These are phyloP conservation scores for Drosera spatulata DNA, from an alignment of 179 eudicot species.

Conservation along the genomic window DNA sequence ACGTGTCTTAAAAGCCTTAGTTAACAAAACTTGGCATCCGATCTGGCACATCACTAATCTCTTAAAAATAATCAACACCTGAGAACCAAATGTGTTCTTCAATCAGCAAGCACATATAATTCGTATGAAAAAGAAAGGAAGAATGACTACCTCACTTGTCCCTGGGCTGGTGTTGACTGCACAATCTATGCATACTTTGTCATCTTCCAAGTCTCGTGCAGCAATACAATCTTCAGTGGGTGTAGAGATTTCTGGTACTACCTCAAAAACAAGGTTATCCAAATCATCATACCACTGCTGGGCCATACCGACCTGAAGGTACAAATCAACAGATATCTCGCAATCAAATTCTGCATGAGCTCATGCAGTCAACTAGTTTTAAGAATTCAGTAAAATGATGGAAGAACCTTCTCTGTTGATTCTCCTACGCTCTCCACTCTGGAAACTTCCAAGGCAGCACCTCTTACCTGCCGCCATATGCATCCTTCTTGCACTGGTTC, in stretches of 20 bases:
- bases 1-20: too few species aligned
- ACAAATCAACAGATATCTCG: neutral
- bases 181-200: conserved; percentile 49
- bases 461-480: conserved; percentile 89
- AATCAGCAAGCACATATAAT: neutral
- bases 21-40: neutral
- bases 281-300: conserved; percentile 95
- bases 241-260: conserved; percentile 26
- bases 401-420: conserved; percentile 46
- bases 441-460: conserved; percentile 62
- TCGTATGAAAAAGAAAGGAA: neutral
- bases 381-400: too few species aligned
- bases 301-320: conserved; percentile 60
- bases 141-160: conserved; percentile 61
- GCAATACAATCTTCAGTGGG: conserved; percentile 23
- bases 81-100: neutral
- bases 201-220: conserved; percentile 28
- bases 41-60: neutral
- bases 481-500: conserved; percentile 76
- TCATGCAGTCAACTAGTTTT: too few species aligned
- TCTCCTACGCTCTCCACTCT: conserved; percentile 33
- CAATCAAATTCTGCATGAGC: neutral
- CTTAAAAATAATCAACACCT: neutral
- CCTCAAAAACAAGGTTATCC: conserved; percentile 44
- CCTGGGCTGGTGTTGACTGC: conserved; percentile 74